A percentile compares a stretch with the other conserved stretches of the same genome.
Evolutionary conservation across 371 early-diverging fungal species (phyloP).

Genomic region (Apophysomyces elegans): DNA sequence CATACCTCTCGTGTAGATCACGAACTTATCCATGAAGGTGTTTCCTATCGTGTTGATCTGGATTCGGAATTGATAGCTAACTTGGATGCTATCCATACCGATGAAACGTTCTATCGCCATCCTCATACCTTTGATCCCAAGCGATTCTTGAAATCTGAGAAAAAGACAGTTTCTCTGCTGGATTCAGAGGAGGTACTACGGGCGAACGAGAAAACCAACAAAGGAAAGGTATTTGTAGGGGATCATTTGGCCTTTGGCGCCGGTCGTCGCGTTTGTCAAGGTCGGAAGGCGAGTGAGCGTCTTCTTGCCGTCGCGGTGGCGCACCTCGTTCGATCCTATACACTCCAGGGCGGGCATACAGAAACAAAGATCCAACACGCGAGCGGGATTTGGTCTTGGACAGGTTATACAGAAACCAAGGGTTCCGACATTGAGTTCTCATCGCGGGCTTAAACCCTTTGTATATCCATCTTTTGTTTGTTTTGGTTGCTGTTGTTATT

Average conservation of each 20-base stretch:
- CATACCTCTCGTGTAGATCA: conserved; percentile 44
- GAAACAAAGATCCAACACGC: conserved; percentile 10
- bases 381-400: conserved; percentile 27
- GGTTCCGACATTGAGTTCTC: conserved; percentile 21
- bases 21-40: conserved; percentile 22
- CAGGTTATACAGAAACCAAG: conserved; percentile 21
- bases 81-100: conserved; percentile 40
- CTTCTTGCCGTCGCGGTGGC: conserved; percentile 1
- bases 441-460: not conserved
- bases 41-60: conserved; percentile 36
- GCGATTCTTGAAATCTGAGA: conserved; percentile 16
- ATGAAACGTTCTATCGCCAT: conserved; percentile 18
- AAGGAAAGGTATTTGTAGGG: not conserved
- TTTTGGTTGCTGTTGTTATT: not conserved
- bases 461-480: not conserved
- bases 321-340: conserved; percentile 3
- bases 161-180: conserved; percentile 7
- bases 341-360: conserved; percentile 15
- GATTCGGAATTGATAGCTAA: conserved; percentile 36
- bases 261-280: conserved; percentile 23
- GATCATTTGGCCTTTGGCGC: conserved; percentile 27
- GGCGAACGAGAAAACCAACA: not conserved
- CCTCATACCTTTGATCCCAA: conserved; percentile 19
- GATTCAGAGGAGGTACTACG: not conserved
- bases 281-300: conserved; percentile 12